These are phyloP conservation scores for Microascus cirrosus DNA, from an alignment of 2,329 filamentous ascomycete species.

Conservation along the genomic window DNA sequence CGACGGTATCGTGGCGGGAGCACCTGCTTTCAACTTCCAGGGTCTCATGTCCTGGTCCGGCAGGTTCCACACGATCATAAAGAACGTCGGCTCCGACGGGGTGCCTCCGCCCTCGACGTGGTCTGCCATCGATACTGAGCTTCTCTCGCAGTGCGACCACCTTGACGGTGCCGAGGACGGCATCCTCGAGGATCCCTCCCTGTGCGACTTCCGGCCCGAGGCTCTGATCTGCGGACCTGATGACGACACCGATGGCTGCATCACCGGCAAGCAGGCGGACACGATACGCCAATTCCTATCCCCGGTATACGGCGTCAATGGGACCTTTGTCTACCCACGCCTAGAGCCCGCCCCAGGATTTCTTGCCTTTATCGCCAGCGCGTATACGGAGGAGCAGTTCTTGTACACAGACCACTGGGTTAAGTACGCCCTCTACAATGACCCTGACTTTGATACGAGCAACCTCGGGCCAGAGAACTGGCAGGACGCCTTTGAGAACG, in stretches of 20 bases:
- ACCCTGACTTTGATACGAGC: not conserved
- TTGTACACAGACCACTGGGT: slow-evolving; percentile 2
- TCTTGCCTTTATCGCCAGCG: slow-evolving; percentile 20
- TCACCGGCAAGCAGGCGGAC: slow-evolving; percentile 27
- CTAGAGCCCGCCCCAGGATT: not conserved
- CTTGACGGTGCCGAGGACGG: slow-evolving; percentile 34
- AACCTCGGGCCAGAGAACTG: not conserved
- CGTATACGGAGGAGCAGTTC: not conserved
- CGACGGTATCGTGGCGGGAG: slow-evolving; percentile 42
- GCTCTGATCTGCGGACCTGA: slow-evolving; percentile 23
- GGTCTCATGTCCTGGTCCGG: slow-evolving; percentile 1
- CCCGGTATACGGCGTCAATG: not conserved
- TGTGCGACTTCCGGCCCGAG: slow-evolving; percentile 31
- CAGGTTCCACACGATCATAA: slow-evolving; percentile 19
- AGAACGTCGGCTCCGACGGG: slow-evolving; percentile 22
- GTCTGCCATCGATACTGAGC: slow-evolving; percentile 16
- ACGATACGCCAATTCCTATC: slow-evolving; percentile 14
- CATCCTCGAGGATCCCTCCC: slow-evolving; percentile 32
- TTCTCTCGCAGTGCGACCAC: slow-evolving; percentile 27
- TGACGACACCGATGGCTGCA: slow-evolving; percentile 19
- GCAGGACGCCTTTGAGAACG: slow-evolving; percentile 9
- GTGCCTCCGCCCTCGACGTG: slow-evolving; percentile 22
- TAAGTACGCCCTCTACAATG: slow-evolving; percentile 11
- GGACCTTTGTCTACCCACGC: not conserved
- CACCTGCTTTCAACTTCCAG: slow-evolving; percentile 17